Evolutionary conservation across 2,329 filamentous ascomycete species (phyloP), one percentile per base, ranked within the genome.

Genomic region (Beauveria asiatica): DNA sequence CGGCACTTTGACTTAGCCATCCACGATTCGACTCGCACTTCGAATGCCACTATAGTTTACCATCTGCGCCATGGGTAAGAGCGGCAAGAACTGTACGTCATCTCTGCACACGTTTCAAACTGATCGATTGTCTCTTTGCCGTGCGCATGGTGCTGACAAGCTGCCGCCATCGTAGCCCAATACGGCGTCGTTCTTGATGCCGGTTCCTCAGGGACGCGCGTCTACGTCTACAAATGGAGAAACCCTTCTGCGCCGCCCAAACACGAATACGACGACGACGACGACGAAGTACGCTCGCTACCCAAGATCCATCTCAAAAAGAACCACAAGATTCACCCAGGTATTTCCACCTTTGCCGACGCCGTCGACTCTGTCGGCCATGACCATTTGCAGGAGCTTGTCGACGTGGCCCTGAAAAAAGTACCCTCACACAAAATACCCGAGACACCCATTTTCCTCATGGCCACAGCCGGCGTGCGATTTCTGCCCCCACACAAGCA

Each of bases 131-230:
- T 13, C 16, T 11, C 13, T 8, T 49, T 39, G 8, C 11, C 17
- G 17, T 17, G 9, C 41, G 19, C 25, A 30, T 33, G 3, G 5
- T n/a, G 19, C 50, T 58, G 46, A 59, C 50, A 25, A 19, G 21
- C 27, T 30, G 9, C 23, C 21, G 42, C 33, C 27, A 42, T 11
- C 17, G 13, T 63, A 85, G 82, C 80, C 70, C 82, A 84, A 77
- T 97, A 95, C 81, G 94, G 92, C 72, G 90, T 97, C 68, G 92
- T 99, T 71, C 84, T 99, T 70, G 94, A 99, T 82, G 94, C 94
- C 72, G 94, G 94, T 67, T 97, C 94, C 74, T 97, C 94, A 74
- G 93, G 94, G 72, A 97, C 93, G 69, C 89, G 94, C 72, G 82
- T 96, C 64, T 91, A 99, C 74, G 85, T 99, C 61, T 99, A 99